Evolutionary conservation across 2,329 filamentous ascomycete genomes (phyloP).

Genomic region (Pestalotiopsis sp.): DNA sequence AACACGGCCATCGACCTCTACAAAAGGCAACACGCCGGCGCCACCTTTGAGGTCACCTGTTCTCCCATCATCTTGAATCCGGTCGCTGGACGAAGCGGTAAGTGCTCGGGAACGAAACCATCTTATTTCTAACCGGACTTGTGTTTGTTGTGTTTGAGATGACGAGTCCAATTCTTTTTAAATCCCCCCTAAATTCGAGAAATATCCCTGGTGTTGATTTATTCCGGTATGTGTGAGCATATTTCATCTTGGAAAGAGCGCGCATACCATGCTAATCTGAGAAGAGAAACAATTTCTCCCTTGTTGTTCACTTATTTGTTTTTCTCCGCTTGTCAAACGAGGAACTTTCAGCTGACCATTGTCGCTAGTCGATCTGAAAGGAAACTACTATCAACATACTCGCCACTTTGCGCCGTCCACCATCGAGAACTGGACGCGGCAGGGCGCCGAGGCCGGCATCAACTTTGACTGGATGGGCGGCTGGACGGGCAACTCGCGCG

Average conservation of each 20-base stretch:
- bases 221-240: background rate
- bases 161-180: background rate
- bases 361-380: conserved; percentile 37
- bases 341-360: background rate
- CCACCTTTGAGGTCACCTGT: conserved; percentile 49
- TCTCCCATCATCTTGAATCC: conserved; percentile 48
- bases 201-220: background rate
- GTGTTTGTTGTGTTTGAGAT: background rate
- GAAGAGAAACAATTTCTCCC: background rate
- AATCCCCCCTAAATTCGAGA: background rate
- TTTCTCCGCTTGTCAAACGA: background rate
- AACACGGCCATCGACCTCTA: conserved; percentile 47
- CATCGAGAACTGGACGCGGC: conserved; percentile 24
- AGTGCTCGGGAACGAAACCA: conserved; percentile 16
- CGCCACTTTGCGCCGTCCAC: conserved; percentile 28
- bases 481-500: conserved; percentile 45
- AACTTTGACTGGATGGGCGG: conserved; percentile 42
- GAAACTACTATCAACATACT: conserved; percentile 37
- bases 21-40: conserved; percentile 40
- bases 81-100: conserved; percentile 29
- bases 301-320: background rate
- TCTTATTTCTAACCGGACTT: background rate
- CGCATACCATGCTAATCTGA: background rate
- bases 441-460: conserved; percentile 40
- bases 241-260: background rate